Conservation (phyloP, 2,329 filamentous ascomycete genomes). For the Ophiocordyceps camponoti-floridani region DNA sequence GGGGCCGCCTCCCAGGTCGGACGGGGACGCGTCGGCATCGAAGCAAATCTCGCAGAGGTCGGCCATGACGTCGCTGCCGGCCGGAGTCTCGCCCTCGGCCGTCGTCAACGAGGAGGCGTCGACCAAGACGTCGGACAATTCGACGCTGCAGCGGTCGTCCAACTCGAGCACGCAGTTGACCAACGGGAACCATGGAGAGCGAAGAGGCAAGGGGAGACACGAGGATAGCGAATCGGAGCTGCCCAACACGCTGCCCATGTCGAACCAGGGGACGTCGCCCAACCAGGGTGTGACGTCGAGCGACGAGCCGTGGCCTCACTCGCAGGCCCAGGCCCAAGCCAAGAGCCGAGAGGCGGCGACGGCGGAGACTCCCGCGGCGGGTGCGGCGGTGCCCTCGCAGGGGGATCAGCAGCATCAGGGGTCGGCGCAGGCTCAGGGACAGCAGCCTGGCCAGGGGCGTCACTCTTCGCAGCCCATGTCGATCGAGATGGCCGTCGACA, state of each 20-base stretch:
- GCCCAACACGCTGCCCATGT: constrained; percentile 33
- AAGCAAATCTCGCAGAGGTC: constrained; percentile 46
- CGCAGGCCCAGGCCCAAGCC: constrained; percentile 24
- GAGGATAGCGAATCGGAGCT: constrained; percentile 21
- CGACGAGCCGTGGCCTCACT: constrained; percentile 38
- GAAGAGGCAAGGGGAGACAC: constrained; percentile 11
- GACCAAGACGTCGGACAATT: constrained; percentile 71
- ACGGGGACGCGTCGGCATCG: constrained; percentile 14
- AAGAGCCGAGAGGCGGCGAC: constrained; percentile 10
- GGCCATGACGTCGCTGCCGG: constrained; percentile 36
- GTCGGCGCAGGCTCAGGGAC: constrained; percentile 8
- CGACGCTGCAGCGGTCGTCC: constrained; percentile 42
- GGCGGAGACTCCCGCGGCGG: no score
- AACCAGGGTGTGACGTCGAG: constrained; percentile 30
- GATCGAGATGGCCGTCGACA: constrained; percentile 29
- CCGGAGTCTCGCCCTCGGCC: constrained; percentile 38
- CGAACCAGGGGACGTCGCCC: no score
- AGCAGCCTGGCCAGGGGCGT: constrained; percentile 5
- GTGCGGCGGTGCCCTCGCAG: constrained; percentile 11
- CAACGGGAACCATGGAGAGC: constrained; percentile 42
- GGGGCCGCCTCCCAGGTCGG: constrained; percentile 26
- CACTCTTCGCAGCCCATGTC: constrained; percentile 27
- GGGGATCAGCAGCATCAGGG: constrained; percentile 11
- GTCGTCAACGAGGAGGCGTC: constrained; percentile 75
- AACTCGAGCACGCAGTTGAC: constrained; percentile 55